Evolutionary conservation across 345 rosid genomes (phyloP), one percentile per base, ranked within the genome.

Genomic region (Xanthoceras sorbifolium): DNA sequence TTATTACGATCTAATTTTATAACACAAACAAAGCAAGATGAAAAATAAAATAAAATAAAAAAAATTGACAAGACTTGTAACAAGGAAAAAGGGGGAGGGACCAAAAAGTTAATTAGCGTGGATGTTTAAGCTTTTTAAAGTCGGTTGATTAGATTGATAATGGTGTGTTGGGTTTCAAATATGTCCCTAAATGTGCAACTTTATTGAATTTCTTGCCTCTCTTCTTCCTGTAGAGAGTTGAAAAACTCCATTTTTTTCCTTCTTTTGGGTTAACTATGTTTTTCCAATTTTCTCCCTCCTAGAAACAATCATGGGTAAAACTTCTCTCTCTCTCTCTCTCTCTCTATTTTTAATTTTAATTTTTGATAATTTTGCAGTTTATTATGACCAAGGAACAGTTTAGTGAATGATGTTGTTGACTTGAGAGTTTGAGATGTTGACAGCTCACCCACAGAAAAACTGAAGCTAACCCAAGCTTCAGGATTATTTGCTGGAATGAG

Each of bases 91-190:
- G 23, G 8, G 50, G 29, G 22, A 15, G 67, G 22, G 9, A 9
- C 38, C 29, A 4, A 75, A 54, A 80, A 44, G 50, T 17, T 64
- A 4, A 57, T 74, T 61, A 52, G 71, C 0, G 73, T 44, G 64
- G 23, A 48, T 78, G 83, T 50, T 72, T 72, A n/a, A 76, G 18
- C 61, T 60, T 76, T 48, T 14, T 20, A 6, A 74, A 55, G 84
- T 78, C 67, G 71, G 79, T 64, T 36, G 81, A 78, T 78, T 71
- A 59, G 77, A 82, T 28, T 36, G 74, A 75, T 59, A 38, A 72
- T 1, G 40, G 10, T 1, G 18, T 69, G 25, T 25, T 60, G 46
- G n/a, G 20, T 34, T 80, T 22, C 29, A 71, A 20, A 40, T 22
- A 2, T 12, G 50, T 26, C 20, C 18, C 18, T 10, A 26, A 20